These are phyloP conservation scores for Boletus sp. DNA, from an alignment of 768 basidiomycete species.

Conservation along the genomic window DNA sequence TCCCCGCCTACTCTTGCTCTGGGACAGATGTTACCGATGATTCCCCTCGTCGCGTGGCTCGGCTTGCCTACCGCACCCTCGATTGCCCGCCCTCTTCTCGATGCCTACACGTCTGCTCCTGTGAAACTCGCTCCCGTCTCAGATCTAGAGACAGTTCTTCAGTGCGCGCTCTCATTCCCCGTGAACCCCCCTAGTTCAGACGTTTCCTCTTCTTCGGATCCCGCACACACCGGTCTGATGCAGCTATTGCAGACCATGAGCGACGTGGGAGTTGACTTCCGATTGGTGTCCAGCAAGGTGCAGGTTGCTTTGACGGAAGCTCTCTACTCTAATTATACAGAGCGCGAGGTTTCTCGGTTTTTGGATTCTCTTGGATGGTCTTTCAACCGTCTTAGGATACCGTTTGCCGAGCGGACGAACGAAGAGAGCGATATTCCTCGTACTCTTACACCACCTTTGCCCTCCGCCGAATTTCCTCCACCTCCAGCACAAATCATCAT, in stretches of 20 bases:
- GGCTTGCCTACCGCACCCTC: slow-evolving; percentile 33
- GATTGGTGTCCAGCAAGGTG: slow-evolving; percentile 19
- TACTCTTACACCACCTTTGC: slow-evolving; percentile 9
- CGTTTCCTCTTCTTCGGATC: slow-evolving; percentile 16
- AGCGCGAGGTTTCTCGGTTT: slow-evolving; percentile 24
- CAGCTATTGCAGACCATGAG: slow-evolving; percentile 44
- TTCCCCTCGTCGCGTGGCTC: slow-evolving; percentile 34
- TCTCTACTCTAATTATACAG: slow-evolving; percentile 20
- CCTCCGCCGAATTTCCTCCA: slow-evolving; percentile 13
- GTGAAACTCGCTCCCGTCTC: slow-evolving; percentile 29
- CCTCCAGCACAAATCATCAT: slow-evolving; percentile 15
- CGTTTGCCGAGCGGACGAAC: slow-evolving; percentile 17
- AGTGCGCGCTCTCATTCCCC: slow-evolving; percentile 36
- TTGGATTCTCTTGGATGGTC: slow-evolving; percentile 18
- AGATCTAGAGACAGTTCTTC: slow-evolving; percentile 47
- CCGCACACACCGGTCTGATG: slow-evolving; percentile 40
- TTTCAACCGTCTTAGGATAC: slow-evolving; percentile 21
- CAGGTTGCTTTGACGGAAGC: slow-evolving; percentile 21
- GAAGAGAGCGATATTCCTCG: slow-evolving; percentile 3
- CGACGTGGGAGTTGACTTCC: slow-evolving; percentile 31
- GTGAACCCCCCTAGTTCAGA: slow-evolving; percentile 13
- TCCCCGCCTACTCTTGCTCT: background rate
- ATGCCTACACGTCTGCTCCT: slow-evolving; percentile 44
- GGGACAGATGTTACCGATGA: slow-evolving; percentile 11
- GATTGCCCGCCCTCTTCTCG: slow-evolving; percentile 41